These are phyloP conservation scores for Beauveria rudraprayagi DNA, from an alignment of 2,329 filamentous ascomycete genomes.

Conservation along the genomic window DNA sequence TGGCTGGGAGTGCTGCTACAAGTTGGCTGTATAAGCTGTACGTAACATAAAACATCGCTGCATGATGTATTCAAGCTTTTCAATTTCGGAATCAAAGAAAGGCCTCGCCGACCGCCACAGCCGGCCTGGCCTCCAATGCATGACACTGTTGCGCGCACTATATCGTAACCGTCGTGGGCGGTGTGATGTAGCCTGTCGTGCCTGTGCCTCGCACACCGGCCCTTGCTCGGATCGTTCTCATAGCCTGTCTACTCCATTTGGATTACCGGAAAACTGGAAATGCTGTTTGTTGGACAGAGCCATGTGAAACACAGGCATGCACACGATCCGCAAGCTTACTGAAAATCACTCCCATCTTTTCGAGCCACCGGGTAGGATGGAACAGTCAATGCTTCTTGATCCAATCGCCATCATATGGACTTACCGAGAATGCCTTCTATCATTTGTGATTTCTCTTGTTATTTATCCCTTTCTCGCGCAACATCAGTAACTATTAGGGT, in stretches of 20 bases:
- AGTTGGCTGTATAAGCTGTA: not conserved
- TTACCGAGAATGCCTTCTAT: not conserved
- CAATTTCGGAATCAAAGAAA: not conserved
- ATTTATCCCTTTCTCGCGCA: not conserved
- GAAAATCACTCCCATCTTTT: not conserved
- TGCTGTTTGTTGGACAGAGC: not conserved
- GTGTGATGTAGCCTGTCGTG: not conserved
- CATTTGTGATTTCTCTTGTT: not conserved
- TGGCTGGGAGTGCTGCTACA: not conserved
- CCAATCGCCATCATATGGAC: not conserved
- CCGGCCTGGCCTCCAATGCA: not conserved
- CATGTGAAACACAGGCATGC: conserved; percentile 1
- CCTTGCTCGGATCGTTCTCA: not conserved
- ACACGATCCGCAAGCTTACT: not conserved
- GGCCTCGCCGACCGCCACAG: not conserved
- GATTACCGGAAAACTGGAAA: conserved; percentile 1
- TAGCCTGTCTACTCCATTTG: not conserved
- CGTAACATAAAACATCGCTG: not conserved
- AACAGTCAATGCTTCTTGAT: not conserved
- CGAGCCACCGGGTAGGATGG: not conserved
- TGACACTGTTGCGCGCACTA: not conserved
- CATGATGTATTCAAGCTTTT: not conserved
- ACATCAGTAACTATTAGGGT: not conserved
- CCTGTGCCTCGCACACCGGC: not conserved
- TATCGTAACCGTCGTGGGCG: not conserved